A percentile compares a stretch with the other conserved stretches of the same genome.
Conservation (phyloP, 2,329 filamentous ascomycete genomes). For the Hirsutella minnesotensis region DNA sequence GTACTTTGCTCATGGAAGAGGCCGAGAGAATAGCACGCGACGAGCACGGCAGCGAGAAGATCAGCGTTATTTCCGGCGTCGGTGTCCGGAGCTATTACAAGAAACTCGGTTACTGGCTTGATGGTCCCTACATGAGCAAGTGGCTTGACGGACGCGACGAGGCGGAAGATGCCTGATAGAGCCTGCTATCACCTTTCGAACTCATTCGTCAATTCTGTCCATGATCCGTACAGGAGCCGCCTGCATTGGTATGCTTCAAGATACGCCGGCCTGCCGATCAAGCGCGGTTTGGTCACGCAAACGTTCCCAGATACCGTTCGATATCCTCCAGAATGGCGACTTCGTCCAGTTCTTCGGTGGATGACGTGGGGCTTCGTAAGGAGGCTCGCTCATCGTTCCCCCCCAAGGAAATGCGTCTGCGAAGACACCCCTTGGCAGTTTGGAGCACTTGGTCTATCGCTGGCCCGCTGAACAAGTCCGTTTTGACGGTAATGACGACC, state of each 20-base stretch:
- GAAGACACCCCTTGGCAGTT: background rate
- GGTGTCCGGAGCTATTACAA: slow-evolving; percentile 92
- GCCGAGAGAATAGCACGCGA: slow-evolving; percentile 89
- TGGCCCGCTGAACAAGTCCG: background rate
- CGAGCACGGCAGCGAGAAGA: slow-evolving; percentile 88
- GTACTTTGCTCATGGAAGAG: slow-evolving; percentile 94
- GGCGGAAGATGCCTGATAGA: slow-evolving; percentile 1
- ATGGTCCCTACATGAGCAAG: slow-evolving; percentile 76
- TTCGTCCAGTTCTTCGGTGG: background rate
- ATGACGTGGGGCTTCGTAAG: too few species aligned
- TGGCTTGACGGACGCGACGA: slow-evolving; percentile 39
- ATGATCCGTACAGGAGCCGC: too few species aligned
- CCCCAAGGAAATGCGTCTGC: background rate
- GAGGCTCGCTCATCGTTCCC: background rate
- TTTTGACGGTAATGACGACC: slow-evolving; percentile 4
- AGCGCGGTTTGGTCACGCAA: background rate
- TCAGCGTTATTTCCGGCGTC: slow-evolving; percentile 95
- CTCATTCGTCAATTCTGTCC: too few species aligned
- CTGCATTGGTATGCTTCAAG: too few species aligned
- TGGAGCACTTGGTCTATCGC: background rate
- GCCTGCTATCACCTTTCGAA: background rate
- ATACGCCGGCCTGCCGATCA: background rate
- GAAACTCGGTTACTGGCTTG: slow-evolving; percentile 84
- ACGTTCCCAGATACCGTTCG: background rate
- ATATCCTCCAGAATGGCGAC: background rate